These are phyloP conservation scores for Coemansia umbellata DNA, from an alignment of 192 early-diverging fungal species.

Conservation along the genomic window DNA sequence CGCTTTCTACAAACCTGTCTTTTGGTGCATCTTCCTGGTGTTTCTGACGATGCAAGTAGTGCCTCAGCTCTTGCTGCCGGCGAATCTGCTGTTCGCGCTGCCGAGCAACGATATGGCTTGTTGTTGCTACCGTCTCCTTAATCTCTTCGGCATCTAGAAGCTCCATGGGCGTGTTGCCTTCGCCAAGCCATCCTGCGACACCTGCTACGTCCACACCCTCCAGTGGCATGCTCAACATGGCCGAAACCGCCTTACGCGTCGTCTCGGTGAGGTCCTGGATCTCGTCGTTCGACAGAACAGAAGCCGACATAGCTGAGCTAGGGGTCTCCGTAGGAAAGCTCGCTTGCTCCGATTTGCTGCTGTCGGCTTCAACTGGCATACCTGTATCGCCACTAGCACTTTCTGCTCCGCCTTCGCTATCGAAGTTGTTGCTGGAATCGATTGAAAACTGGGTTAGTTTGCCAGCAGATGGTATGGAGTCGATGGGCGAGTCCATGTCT, in stretches of 20 bases:
- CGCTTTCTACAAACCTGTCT: neutral
- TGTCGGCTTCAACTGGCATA: no score
- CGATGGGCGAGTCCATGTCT: conserved; percentile 27
- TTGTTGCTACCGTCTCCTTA: conserved; percentile 39
- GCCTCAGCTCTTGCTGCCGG: conserved; percentile 24
- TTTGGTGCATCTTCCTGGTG: neutral
- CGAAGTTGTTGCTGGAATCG: neutral
- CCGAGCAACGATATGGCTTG: conserved; percentile 41
- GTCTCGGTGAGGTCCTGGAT: conserved; percentile 37
- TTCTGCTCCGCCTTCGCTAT: neutral
- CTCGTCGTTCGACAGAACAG: conserved; percentile 22
- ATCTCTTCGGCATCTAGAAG: conserved; percentile 33
- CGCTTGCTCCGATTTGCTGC: neutral
- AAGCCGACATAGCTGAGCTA: neutral
- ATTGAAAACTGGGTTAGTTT: conserved; percentile 24
- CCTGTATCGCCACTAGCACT: neutral
- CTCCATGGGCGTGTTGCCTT: conserved; percentile 43
- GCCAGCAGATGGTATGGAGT: conserved; percentile 8
- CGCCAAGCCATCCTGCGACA: conserved; percentile 44
- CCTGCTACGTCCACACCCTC: conserved; percentile 45
- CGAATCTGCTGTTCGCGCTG: conserved; percentile 47
- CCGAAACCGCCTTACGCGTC: conserved; percentile 29
- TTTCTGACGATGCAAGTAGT: conserved; percentile 2
- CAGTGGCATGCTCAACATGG: conserved; percentile 41
- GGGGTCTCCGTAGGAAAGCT: neutral